Evolutionary conservation across 257 asterid species (phyloP).

Genomic region (Nicotiana tomentosiformis): DNA sequence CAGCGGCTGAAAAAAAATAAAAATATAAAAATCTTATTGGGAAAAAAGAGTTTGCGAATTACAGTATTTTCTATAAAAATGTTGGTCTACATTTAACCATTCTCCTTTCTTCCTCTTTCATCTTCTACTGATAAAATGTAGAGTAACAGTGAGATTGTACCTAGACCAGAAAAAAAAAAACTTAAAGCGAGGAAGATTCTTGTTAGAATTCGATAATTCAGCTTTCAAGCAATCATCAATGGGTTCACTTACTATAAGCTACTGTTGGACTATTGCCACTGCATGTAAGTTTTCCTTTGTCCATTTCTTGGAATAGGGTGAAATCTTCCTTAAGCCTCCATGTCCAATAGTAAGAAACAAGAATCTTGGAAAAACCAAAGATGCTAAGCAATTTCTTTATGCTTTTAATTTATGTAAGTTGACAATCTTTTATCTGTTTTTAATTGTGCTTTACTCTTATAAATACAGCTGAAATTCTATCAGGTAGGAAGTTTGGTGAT

Average conservation of each 20-base stretch:
- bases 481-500: slow-evolving; percentile 37
- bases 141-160: not conserved
- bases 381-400: not conserved
- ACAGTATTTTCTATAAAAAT: not conserved
- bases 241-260: not conserved
- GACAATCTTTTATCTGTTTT: not conserved
- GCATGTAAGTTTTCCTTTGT: not conserved
- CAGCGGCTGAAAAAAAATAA: not conserved
- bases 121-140: not conserved
- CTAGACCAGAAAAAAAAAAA: not conserved
- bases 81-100: not conserved
- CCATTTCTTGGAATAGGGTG: not conserved
- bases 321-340: not conserved
- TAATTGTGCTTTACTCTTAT: not conserved
- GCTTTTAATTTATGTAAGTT: not conserved
- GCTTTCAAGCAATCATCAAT: not conserved
- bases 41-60: not conserved
- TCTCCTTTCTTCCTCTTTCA: not conserved
- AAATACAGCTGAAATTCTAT: not conserved
- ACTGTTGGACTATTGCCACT: not conserved
- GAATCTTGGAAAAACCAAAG: not conserved
- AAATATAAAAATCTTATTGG: not conserved
- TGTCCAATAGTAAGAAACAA: not conserved
- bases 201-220: not conserved
- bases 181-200: not conserved